Evolutionary conservation across 2,329 filamentous ascomycete species (phyloP), one percentile per base, ranked within the genome.

Genomic region (Hypoxylon sp.): DNA sequence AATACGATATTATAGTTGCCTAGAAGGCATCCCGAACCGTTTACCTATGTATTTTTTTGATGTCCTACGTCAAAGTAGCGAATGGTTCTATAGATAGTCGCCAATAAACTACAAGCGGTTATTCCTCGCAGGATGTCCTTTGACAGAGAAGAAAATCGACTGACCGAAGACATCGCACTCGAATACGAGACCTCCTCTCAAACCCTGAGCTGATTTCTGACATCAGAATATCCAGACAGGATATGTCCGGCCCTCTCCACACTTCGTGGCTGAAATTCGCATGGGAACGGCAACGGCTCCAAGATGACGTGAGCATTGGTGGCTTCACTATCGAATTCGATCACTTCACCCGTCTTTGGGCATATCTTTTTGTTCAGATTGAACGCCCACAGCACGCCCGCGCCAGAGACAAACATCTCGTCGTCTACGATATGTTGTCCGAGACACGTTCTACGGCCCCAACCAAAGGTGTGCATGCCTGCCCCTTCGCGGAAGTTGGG

Each of bases 401-500:
- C 84, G 22, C 82, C 84, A 6, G 82, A 81, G 50, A 86, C 80
- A 71, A 87, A 85, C 73, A 86, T 83, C 78, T 89, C 86, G 73
- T 88, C 86, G 73, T 90, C 87, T 27, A 87, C 89, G 50, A 91
- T 85, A 61, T 86, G 85, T 79, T 89, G 86, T 4, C 89, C 89
- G 3, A 90, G 83, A 72, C 89, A 91, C 13, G 85, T 85, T 68
- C 89, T 84, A 48, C 89, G 87, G 35, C 89, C 89, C 82, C 85
- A 91, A 30, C 89, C 89, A 73, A 91, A 91, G 0, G 86, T 89
- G 69, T 89, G 86, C 85, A 90, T 88, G 40, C 85, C 85, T 1
- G 81, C 78, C 40, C 84, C 84, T 74, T 86, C 84, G 71, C 89
- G 87, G 75, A 91, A 85, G 77, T 86, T 89, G 14, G 90, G 89